Percentiles rank a stretch among this genome's conserved stretches.
Conservation (phyloP, 352 stramenopile genomes). For the Phytophthora podocarpi region DNA sequence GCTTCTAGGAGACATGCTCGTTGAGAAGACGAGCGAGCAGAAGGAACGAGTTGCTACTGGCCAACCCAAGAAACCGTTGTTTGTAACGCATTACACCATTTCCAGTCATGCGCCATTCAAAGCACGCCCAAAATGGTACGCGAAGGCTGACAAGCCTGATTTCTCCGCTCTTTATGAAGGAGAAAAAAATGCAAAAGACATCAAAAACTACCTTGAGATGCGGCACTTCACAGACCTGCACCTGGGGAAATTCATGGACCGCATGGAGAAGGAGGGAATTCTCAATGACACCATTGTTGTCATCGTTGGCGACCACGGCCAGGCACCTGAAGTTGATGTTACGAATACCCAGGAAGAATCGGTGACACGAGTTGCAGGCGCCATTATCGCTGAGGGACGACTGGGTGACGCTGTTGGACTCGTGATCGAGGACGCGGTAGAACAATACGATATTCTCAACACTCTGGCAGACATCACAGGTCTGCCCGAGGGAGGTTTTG, state of each 20-base stretch:
- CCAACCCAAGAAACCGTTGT: conserved; percentile 41
- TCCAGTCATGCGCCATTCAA: conserved; percentile 49
- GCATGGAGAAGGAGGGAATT: conserved; percentile 10
- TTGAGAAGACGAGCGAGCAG: conserved; percentile 40
- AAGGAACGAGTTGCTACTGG: conserved; percentile 9
- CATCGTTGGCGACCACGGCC: conserved; percentile 3
- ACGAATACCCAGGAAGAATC: background rate
- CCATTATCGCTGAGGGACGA: conserved; percentile 16
- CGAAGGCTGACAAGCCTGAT: conserved; percentile 32
- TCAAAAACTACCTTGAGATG: conserved; percentile 8
- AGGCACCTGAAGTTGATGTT: background rate
- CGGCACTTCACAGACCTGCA: conserved; percentile 8
- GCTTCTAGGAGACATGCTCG: conserved; percentile 44
- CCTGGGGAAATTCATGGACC: conserved; percentile 12
- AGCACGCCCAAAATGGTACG: conserved; percentile 39
- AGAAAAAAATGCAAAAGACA: background rate
- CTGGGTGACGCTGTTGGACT: conserved; percentile 9
- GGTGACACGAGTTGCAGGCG: background rate
- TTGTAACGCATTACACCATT: conserved; percentile 60
- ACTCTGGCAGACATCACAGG: conserved; percentile 9
- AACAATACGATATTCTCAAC: too few relatives aligned
- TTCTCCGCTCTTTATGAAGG: conserved; percentile 33
- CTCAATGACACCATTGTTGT: conserved; percentile 14
- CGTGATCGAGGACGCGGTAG: conserved; percentile 23
- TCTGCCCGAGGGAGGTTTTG: background rate